Evolutionary conservation across 2,329 filamentous ascomycete genomes (phyloP).

Genomic region (Diaporthe velutina): DNA sequence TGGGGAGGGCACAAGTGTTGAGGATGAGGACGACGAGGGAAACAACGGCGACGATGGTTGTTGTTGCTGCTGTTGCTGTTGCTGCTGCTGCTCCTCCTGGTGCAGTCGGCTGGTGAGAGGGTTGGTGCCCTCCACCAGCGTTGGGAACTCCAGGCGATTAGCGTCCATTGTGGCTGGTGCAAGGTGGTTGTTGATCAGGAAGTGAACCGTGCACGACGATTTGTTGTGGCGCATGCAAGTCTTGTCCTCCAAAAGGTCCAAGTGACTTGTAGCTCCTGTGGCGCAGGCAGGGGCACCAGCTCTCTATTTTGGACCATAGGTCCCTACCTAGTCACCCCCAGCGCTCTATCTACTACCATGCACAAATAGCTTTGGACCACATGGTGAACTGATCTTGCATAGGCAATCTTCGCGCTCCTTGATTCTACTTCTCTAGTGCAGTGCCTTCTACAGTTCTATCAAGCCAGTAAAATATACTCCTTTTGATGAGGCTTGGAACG

Average conservation of each 20-base stretch:
- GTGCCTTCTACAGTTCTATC: neutral
- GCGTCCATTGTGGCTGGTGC: conserved; percentile 36
- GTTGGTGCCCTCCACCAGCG: conserved; percentile 28
- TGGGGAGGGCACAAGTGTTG: conserved; percentile 1
- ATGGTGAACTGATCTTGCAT: neutral
- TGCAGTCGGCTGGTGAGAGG: neutral
- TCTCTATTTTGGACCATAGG: neutral
- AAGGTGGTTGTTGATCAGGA: neutral
- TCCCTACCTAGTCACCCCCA: neutral
- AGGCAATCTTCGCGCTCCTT: neutral
- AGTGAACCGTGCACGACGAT: neutral
- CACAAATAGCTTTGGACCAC: neutral
- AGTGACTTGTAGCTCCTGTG: neutral
- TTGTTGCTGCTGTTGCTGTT: conserved; percentile 17
- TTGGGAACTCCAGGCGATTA: conserved; percentile 2
- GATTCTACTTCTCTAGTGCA: neutral
- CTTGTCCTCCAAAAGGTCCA: no score
- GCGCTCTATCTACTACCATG: neutral
- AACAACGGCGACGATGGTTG: neutral
- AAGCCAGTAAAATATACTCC: no score
- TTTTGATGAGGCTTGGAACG: neutral
- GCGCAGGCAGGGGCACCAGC: neutral
- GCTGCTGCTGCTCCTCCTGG: neutral
- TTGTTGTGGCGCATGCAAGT: neutral
- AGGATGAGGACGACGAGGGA: neutral